Conservation (phyloP, 139 green algal species). For the Chlorella vulgaris region DNA sequence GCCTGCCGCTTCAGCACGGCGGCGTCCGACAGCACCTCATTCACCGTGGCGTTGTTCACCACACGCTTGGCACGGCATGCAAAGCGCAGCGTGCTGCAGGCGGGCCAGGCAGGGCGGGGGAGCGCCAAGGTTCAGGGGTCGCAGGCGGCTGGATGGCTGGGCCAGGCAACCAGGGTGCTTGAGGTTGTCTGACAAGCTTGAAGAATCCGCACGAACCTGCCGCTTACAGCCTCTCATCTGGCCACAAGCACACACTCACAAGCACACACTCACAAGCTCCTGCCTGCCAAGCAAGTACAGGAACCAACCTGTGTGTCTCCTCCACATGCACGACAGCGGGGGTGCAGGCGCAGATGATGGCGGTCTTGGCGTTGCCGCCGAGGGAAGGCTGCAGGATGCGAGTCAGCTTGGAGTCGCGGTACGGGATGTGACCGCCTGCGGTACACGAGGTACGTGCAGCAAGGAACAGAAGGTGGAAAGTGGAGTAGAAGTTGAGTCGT, state of each 20-base stretch:
- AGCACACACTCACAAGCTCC: no score
- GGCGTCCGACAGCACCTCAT: slow-evolving; percentile 86
- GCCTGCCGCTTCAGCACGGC: slow-evolving; percentile 90
- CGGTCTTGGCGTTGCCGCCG: slow-evolving; percentile 95
- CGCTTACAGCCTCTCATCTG: no score
- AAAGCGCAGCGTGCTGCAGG: slow-evolving; percentile 88
- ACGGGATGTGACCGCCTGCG: slow-evolving; percentile 83
- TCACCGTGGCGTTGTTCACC: slow-evolving; percentile 90
- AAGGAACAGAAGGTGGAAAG: no score
- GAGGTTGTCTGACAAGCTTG: no score
- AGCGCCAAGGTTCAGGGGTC: neutral
- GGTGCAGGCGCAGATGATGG: slow-evolving; percentile 95
- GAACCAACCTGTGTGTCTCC: slow-evolving; percentile 85
- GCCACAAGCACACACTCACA: no score
- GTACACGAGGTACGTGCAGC: neutral
- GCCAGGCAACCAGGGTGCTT: no score
- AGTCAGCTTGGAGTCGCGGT: slow-evolving; percentile 90
- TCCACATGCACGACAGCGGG: slow-evolving; percentile 78
- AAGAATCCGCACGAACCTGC: no score
- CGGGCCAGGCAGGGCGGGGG: neutral
- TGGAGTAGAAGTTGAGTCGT: no score
- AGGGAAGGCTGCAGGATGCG: slow-evolving; percentile 93
- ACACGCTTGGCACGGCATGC: slow-evolving; percentile 91
- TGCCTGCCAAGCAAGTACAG: no score
- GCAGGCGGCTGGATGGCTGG: neutral